phyloP scores from a whole-genome alignment of 352 stramenopile species.

The Bremia lactucae region DNA sequence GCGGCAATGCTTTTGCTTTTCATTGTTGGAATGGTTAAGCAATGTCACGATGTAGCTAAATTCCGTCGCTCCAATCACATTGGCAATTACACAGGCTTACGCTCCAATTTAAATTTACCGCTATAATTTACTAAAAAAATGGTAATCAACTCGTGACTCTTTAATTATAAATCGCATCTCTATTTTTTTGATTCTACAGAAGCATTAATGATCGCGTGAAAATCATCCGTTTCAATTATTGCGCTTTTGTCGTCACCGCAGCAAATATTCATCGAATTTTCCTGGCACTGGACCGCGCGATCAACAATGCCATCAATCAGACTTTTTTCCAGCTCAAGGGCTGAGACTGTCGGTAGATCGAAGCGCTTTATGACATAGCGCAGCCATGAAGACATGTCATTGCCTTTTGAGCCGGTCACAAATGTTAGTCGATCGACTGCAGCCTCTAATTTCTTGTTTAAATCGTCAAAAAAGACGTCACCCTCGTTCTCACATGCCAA shows the following conservation, averaged over 20 bases:
- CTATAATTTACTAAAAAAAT: too few species aligned
- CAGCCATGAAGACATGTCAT: slow-evolving; percentile 41
- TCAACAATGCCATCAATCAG: slow-evolving; percentile 45
- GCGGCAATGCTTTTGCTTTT: slow-evolving; percentile 36
- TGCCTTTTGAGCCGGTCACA: slow-evolving; percentile 43
- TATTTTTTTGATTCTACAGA: slow-evolving; percentile 20
- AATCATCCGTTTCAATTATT: slow-evolving; percentile 54
- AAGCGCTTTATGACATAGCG: slow-evolving; percentile 52
- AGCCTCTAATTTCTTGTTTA: slow-evolving; percentile 38
- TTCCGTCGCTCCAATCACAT: slow-evolving; percentile 9
- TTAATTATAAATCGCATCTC: too few species aligned
- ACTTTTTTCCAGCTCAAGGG: slow-evolving; percentile 47
- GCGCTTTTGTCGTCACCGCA: slow-evolving; percentile 20
- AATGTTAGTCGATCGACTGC: slow-evolving; percentile 36
- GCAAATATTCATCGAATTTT: slow-evolving; percentile 26
- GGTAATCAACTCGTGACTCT: too few species aligned
- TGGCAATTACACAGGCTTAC: slow-evolving; percentile 14
- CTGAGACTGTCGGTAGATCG: slow-evolving; percentile 36
- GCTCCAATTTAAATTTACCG: slow-evolving; percentile 6
- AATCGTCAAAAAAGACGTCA: slow-evolving; percentile 54
- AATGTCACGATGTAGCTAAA: slow-evolving; percentile 14
- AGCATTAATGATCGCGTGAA: slow-evolving; percentile 40
- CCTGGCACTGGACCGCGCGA: slow-evolving; percentile 38
- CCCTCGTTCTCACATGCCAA: slow-evolving; percentile 48
- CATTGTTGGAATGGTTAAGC: slow-evolving; percentile 26